Evolutionary conservation across 129 eudicot species (phyloP).

Genomic region (Artemisia argyi): DNA sequence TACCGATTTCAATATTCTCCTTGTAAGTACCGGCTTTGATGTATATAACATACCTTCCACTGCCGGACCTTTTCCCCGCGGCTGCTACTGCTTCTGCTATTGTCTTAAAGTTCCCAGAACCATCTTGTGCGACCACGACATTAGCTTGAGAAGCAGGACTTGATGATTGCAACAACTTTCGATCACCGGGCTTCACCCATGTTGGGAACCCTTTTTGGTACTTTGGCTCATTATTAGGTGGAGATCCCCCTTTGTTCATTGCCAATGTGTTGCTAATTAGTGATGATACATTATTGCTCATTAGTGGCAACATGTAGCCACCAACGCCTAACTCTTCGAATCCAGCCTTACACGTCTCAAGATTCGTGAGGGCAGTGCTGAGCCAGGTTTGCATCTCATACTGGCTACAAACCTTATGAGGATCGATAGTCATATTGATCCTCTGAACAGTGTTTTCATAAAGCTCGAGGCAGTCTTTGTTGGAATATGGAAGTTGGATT

Average conservation of each 20-base stretch:
- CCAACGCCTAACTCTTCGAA: slow-evolving; percentile 51
- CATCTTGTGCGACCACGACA: slow-evolving; percentile 66
- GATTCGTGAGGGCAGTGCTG: slow-evolving; percentile 49
- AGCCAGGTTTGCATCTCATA: slow-evolving; percentile 52
- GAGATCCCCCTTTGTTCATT: slow-evolving; percentile 40
- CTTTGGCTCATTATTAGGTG: slow-evolving; percentile 11
- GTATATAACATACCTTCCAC: slow-evolving; percentile 53
- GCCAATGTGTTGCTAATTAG: slow-evolving; percentile 56
- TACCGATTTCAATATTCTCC: slow-evolving; percentile 51
- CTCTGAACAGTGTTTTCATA: slow-evolving; percentile 49
- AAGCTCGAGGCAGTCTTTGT: slow-evolving; percentile 62
- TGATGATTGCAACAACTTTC: slow-evolving; percentile 43
- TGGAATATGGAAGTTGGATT: too few relatives aligned
- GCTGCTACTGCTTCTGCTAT: slow-evolving; percentile 51
- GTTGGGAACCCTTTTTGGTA: slow-evolving; percentile 43
- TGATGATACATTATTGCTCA: slow-evolving; percentile 41
- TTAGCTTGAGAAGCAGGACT: slow-evolving; percentile 34
- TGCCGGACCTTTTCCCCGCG: slow-evolving; percentile 38
- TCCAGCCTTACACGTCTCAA: slow-evolving; percentile 56
- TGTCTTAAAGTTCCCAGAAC: slow-evolving; percentile 57
- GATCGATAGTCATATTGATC: slow-evolving; percentile 55
- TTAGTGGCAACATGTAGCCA: slow-evolving; percentile 38
- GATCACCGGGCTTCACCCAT: slow-evolving; percentile 58
- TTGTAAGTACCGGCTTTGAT: slow-evolving; percentile 51
- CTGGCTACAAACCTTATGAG: slow-evolving; percentile 40